Evolutionary conservation across 78 protist genomes (phyloP).

Genomic region (Blattamonas nauphoetae): DNA sequence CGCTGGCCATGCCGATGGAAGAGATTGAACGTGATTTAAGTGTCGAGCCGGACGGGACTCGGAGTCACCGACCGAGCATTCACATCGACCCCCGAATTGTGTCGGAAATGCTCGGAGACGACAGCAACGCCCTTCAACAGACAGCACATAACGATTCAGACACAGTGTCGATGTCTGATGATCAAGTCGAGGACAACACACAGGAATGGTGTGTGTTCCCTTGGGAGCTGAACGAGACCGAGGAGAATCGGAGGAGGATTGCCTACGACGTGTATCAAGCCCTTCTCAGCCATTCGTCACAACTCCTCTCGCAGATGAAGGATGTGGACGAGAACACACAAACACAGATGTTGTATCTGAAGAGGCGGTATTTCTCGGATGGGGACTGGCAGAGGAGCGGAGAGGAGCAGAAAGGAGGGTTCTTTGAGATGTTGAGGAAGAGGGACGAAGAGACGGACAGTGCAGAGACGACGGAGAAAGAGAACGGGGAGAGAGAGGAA

Average conservation of each 20-base stretch:
- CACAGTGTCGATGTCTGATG: too few relatives aligned
- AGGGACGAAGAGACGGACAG: background rate
- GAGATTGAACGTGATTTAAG: background rate
- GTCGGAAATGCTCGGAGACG: background rate
- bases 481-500: background rate
- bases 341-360: background rate
- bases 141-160: background rate
- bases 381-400: background rate
- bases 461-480: background rate
- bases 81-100: background rate
- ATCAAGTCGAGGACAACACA: too few relatives aligned
- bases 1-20: background rate
- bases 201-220: too few relatives aligned
- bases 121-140: background rate
- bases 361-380: background rate
- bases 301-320: background rate
- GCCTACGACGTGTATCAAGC: too few relatives aligned
- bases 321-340: background rate
- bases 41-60: background rate
- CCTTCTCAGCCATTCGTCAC: too few relatives aligned
- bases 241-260: too few relatives aligned
- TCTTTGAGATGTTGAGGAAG: background rate
- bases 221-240: too few relatives aligned
- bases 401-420: background rate
- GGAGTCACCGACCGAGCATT: background rate